phyloP scores from a whole-genome alignment of 257 asterid species.

The Ocimum tenuiflorum region DNA sequence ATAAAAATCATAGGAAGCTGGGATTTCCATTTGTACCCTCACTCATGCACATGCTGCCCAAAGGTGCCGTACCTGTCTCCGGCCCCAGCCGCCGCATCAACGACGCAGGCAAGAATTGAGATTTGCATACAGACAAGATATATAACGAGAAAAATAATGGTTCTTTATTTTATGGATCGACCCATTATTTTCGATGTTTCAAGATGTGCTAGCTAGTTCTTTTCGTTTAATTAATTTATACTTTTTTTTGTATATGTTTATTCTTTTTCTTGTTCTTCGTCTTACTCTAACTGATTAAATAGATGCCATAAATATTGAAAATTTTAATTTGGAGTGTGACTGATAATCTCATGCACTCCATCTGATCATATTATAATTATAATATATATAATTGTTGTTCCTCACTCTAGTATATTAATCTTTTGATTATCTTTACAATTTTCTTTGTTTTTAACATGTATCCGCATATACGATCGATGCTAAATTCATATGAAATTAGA shows the following conservation, averaged over 20 bases:
- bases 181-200: not conserved
- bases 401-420: no score
- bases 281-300: not conserved
- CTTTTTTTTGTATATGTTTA: not conserved
- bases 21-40: slow-evolving; percentile 3
- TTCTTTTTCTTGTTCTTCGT: not conserved
- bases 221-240: not conserved
- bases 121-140: no score
- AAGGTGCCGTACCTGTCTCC: slow-evolving; percentile 27
- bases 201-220: not conserved
- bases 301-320: not conserved
- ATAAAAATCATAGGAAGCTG: not conserved
- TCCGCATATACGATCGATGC: no score
- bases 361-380: not conserved
- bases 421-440: no score
- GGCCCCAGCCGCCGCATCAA: slow-evolving; percentile 39
- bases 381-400: no score
- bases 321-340: not conserved
- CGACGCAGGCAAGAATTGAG: slow-evolving; percentile 22
- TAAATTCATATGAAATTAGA: no score
- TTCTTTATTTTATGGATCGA: slow-evolving; percentile 12
- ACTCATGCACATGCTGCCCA: slow-evolving; percentile 34
- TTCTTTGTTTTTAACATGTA: no score
- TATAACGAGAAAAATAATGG: not conserved
- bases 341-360: not conserved